Evolutionary conservation across 768 basidiomycete species (phyloP).

Genomic region (Phylloporus arenicola): DNA sequence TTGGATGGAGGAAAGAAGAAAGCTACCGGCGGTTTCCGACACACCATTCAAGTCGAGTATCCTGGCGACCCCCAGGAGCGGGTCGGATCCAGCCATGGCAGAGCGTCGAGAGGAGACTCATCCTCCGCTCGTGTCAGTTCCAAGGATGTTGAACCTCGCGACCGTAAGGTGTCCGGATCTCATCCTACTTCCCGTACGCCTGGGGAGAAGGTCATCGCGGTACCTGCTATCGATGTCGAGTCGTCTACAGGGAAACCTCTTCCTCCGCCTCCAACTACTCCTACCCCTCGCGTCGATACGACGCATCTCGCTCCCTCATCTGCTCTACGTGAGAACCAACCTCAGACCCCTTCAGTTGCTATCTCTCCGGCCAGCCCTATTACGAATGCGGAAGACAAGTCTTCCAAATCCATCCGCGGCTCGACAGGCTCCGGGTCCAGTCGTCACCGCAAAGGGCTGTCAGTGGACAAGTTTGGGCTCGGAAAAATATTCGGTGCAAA

Average conservation of each 20-base stretch:
- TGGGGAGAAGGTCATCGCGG: conserved; percentile 16
- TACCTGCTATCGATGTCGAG: conserved; percentile 11
- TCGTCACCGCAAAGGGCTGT: conserved; percentile 63
- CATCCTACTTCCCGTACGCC: conserved; percentile 1
- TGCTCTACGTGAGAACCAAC: conserved; percentile 24
- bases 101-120: conserved; percentile 13
- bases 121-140: conserved; percentile 8
- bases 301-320: conserved; percentile 19
- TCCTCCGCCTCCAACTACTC: conserved; percentile 26
- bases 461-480: conserved; percentile 74
- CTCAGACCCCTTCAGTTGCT: conserved; percentile 28
- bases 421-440: conserved; percentile 40
- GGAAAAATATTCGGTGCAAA: conserved; percentile 63
- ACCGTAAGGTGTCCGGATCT: conserved; percentile 14
- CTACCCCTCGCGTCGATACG: conserved; percentile 16
- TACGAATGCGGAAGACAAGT: conserved; percentile 24
- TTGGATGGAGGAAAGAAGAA: conserved; percentile 45
- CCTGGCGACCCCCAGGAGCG: conserved; percentile 43
- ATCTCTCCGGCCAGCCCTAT: conserved; percentile 42
- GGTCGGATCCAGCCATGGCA: conserved; percentile 18
- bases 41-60: conserved; percentile 98
- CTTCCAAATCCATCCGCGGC: conserved; percentile 25
- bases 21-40: conserved; percentile 51
- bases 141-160: conserved; percentile 13
- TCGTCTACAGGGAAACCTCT: conserved; percentile 23